A percentile compares a stretch with the other conserved stretches of the same genome.
phyloP scores from a whole-genome alignment of 108 stramenopile genomes.

The Pseudonitzschia delicatissima region DNA sequence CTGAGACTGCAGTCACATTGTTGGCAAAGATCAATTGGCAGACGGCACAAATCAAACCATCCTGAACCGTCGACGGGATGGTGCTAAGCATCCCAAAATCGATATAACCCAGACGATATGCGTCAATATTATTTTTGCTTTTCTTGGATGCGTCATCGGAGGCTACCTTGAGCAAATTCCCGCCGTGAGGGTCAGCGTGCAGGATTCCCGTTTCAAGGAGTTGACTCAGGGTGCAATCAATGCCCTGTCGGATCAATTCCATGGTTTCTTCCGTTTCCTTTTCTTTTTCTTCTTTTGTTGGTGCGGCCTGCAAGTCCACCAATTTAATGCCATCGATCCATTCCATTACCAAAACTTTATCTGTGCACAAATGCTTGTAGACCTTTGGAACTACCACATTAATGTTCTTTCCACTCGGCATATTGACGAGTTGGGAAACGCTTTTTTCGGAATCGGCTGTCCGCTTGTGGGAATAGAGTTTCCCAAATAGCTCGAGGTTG shows the following conservation, averaged over 20 bases:
- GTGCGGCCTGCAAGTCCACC: slow-evolving; percentile 29
- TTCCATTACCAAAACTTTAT: slow-evolving; percentile 89
- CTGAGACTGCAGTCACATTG: slow-evolving; percentile 63
- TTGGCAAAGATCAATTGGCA: slow-evolving; percentile 62
- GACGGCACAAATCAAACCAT: slow-evolving; percentile 77
- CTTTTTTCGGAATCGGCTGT: too few species aligned
- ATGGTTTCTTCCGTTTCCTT: slow-evolving; percentile 41
- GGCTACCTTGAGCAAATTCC: slow-evolving; percentile 66
- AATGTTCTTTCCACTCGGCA: slow-evolving; percentile 41
- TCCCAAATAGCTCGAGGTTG: slow-evolving; percentile 60
- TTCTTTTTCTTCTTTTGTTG: slow-evolving; percentile 1
- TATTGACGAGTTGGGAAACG: too few species aligned
- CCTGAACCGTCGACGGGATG: slow-evolving; percentile 57
- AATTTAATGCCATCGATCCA: slow-evolving; percentile 86
- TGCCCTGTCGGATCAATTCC: slow-evolving; percentile 57
- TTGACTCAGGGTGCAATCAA: slow-evolving; percentile 72
- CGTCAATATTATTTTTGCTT: not conserved
- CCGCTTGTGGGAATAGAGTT: slow-evolving; percentile 57
- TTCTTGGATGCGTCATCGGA: not conserved
- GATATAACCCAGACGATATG: slow-evolving; percentile 53
- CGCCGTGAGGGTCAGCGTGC: slow-evolving; percentile 78
- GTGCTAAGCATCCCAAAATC: slow-evolving; percentile 74
- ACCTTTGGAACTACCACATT: slow-evolving; percentile 80
- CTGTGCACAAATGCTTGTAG: slow-evolving; percentile 69
- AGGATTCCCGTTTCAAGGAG: slow-evolving; percentile 69